Percentiles rank a stretch among this genome's conserved stretches.
phyloP scores from a whole-genome alignment of 2,329 filamentous ascomycete genomes.

The Grosmannia serpens region DNA sequence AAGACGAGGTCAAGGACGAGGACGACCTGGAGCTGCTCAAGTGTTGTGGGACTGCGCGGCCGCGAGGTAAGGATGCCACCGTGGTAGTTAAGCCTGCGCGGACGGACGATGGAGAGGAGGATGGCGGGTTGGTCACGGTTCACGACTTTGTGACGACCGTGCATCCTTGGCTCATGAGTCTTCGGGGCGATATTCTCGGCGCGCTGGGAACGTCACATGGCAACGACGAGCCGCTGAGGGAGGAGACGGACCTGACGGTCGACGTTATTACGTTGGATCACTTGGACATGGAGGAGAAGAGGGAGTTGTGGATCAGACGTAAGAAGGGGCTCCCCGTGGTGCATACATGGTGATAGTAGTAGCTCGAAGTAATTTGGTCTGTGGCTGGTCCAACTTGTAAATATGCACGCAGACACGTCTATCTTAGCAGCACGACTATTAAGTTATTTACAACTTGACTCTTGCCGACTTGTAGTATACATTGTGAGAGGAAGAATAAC shows the following conservation, averaged over 20 bases:
- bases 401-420: no score
- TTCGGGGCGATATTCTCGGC: conserved; percentile 2
- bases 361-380: no score
- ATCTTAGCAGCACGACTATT: no score
- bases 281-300: background rate
- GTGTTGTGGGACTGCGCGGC: conserved; percentile 21
- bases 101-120: no score
- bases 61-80: conserved; percentile 25
- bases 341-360: no score
- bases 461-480: no score
- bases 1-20: no score
- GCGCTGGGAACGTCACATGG: background rate
- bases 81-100: conserved; percentile 17
- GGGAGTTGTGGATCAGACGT: no score
- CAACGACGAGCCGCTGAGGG: background rate
- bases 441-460: no score
- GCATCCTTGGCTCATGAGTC: conserved; percentile 10
- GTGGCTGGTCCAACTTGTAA: no score
- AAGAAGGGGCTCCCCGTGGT: no score
- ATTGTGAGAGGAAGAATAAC: no score
- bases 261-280: background rate
- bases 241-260: background rate
- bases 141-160: conserved; percentile 9
- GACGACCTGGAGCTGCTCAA: background rate
- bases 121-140: conserved; percentile 9